Evolutionary conservation across 805 yeast species (phyloP).

Genomic region (Suhomyces kilbournensis): DNA sequence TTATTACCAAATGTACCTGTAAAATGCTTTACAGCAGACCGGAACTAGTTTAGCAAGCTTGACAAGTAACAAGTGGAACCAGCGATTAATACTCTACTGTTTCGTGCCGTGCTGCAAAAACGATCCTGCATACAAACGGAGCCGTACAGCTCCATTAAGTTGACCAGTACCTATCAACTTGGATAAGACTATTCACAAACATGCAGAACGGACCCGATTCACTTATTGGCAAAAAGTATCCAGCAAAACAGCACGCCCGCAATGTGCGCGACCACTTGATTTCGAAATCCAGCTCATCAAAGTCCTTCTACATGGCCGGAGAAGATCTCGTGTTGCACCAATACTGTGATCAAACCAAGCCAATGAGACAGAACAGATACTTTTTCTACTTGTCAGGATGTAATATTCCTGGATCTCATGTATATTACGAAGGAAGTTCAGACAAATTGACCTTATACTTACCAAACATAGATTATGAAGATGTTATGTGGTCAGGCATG

Average conservation of each 20-base stretch:
- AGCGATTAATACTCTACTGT: background rate
- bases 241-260: constrained; percentile 75
- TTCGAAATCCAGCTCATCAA: constrained; percentile 16
- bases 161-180: background rate
- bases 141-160: background rate
- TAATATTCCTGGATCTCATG: constrained; percentile 71
- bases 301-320: constrained; percentile 58
- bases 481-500: constrained; percentile 94
- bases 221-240: constrained; percentile 54
- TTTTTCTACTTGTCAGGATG: constrained; percentile 86
- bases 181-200: background rate
- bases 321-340: constrained; percentile 57
- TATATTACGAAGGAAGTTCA: constrained; percentile 51
- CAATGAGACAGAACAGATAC: constrained; percentile 86
- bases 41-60: background rate
- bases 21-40: background rate
- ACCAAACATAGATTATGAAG: constrained; percentile 83
- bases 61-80: too few relatives aligned
- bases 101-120: background rate
- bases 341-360: constrained; percentile 75
- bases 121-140: background rate
- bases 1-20: background rate
- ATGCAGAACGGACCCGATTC: constrained; percentile 10
- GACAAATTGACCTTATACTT: constrained; percentile 69
- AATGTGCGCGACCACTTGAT: constrained; percentile 45